phyloP scores from a whole-genome alignment of 305 asterid genomes.

The Solanum hybrid region DNA sequence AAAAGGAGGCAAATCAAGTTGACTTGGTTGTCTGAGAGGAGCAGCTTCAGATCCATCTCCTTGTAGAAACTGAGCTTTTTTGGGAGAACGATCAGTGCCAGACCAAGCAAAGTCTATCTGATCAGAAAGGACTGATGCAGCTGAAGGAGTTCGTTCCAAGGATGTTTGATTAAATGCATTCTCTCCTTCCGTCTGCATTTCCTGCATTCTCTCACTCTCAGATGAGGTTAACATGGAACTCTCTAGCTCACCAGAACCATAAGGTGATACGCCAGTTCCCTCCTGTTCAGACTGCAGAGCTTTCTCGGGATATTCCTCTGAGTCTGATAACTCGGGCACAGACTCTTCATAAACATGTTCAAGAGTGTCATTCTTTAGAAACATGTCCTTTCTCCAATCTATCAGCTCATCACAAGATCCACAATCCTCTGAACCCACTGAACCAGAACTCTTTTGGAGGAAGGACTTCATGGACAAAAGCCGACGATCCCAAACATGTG shows the following conservation, averaged over 20 bases:
- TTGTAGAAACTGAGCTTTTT: constrained; percentile 17
- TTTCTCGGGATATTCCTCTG: constrained; percentile 15
- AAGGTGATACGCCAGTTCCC: constrained; percentile 17
- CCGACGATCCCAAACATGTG: constrained; percentile 64
- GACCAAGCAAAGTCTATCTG: constrained; percentile 90
- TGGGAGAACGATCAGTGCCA: constrained; percentile 46
- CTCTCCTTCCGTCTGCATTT: constrained; percentile 12
- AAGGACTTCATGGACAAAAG: constrained; percentile 49
- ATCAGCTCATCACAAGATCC: constrained; percentile 16
- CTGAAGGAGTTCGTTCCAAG: constrained; percentile 52
- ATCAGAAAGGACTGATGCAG: constrained; percentile 72
- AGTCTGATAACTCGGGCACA: constrained; percentile 18
- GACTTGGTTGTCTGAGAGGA: constrained; percentile 13
- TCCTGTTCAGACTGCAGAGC: constrained; percentile 16
- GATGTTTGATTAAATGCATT: constrained; percentile 14
- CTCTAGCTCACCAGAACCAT: constrained; percentile 14
- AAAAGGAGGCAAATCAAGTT: constrained; percentile 24
- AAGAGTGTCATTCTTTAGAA: constrained; percentile 15
- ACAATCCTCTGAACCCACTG: constrained; percentile 23
- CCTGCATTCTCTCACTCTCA: constrained; percentile 12
- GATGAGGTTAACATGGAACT: constrained; percentile 12
- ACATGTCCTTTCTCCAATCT: constrained; percentile 24
- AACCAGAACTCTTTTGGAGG: constrained; percentile 34
- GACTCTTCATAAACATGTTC: constrained; percentile 29
- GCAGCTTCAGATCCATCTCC: constrained; percentile 22